Percentiles rank a stretch among this genome's conserved stretches.
Evolutionary conservation across 176 grass and related monocot genomes (phyloP).

Genomic region (Eragrostis nindensis): DNA sequence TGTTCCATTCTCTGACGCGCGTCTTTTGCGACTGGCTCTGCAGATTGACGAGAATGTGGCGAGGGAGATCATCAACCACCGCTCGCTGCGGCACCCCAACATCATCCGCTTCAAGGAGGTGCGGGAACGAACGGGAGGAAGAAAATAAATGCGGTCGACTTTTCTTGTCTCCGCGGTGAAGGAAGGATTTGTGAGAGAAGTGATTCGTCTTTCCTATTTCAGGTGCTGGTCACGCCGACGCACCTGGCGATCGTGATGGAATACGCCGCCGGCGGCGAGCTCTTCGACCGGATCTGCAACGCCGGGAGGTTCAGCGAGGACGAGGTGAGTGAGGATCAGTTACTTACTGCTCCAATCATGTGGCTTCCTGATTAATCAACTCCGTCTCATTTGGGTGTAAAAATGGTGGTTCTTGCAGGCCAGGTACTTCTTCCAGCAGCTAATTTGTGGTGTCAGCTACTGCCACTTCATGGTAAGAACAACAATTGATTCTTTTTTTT

Average conservation of each 20-base stretch:
- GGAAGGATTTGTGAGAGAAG: neutral
- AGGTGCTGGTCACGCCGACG: constrained; percentile 74
- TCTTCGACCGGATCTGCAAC: constrained; percentile 85
- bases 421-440: constrained; percentile 79
- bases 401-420: constrained; percentile 42
- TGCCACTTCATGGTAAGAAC: constrained; percentile 80
- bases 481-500: neutral
- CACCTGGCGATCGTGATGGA: constrained; percentile 91
- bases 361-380: too few relatives aligned
- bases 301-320: constrained; percentile 77
- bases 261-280: constrained; percentile 76
- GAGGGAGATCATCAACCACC: constrained; percentile 82
- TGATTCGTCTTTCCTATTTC: neutral
- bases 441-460: constrained; percentile 77
- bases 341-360: neutral
- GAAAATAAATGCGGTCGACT: too few relatives aligned
- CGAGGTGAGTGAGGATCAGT: constrained; percentile 55
- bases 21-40: too few relatives aligned
- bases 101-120: constrained; percentile 89
- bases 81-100: constrained; percentile 74
- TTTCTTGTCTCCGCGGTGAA: neutral
- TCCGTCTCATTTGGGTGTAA: too few relatives aligned
- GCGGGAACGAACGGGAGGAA: neutral
- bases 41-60: constrained; percentile 86
- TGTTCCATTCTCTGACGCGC: neutral